A percentile compares a stretch with the other conserved stretches of the same genome.
Conservation (phyloP, 768 basidiomycete genomes). For the Pisolithus albus region DNA sequence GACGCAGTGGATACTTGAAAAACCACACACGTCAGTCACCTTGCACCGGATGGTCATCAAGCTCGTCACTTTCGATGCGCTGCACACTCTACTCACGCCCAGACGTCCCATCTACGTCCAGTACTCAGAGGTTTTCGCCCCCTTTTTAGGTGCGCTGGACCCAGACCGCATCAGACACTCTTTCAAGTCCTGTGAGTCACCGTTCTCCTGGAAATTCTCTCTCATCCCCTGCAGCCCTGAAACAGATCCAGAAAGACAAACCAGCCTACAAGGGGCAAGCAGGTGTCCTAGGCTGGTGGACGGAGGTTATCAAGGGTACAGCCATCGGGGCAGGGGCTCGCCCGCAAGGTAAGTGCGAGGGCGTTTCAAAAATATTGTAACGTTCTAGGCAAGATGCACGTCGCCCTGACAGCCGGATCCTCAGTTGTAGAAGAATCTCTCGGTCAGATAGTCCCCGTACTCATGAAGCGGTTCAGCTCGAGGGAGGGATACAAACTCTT, state of each 20-base stretch:
- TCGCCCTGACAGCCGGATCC: conserved; percentile 9
- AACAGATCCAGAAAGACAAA: conserved; percentile 47
- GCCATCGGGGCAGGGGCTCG: conserved; percentile 71
- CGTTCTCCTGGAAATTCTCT: background rate
- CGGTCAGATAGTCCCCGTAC: conserved; percentile 46
- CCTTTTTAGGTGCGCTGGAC: conserved; percentile 56
- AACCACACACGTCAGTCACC: background rate
- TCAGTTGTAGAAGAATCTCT: conserved; percentile 51
- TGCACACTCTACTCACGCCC: conserved; percentile 70
- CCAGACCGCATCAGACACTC: conserved; percentile 47
- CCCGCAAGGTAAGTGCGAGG: conserved; percentile 36
- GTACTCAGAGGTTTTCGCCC: conserved; percentile 54
- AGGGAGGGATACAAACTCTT: conserved; percentile 61
- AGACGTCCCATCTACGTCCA: conserved; percentile 61
- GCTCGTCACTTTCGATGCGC: conserved; percentile 71
- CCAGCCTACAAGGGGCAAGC: conserved; percentile 45
- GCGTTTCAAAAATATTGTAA: conserved; percentile 6
- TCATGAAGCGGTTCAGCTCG: conserved; percentile 67
- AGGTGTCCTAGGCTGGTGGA: conserved; percentile 64
- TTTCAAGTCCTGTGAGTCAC: conserved; percentile 48
- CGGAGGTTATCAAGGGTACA: conserved; percentile 67
- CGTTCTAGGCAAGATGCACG: conserved; percentile 11
- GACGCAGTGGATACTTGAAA: background rate
- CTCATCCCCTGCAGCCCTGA: conserved; percentile 32
- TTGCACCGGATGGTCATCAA: conserved; percentile 32